A percentile compares a stretch with the other conserved stretches of the same genome.
These are phyloP conservation scores for Discostella stelligeroides DNA, from an alignment of 108 stramenopile genomes.

Conservation along the genomic window DNA sequence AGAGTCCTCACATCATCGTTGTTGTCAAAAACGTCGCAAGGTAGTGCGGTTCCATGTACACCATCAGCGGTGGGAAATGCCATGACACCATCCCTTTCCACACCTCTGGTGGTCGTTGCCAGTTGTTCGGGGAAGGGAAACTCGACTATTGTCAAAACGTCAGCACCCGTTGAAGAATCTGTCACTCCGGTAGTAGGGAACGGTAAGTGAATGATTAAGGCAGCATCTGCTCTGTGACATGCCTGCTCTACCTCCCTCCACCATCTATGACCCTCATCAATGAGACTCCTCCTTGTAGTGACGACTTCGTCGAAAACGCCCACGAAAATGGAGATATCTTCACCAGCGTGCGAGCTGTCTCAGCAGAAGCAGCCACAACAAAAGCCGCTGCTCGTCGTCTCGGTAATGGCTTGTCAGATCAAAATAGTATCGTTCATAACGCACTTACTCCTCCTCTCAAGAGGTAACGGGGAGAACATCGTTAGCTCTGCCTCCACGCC, in stretches of 20 bases:
- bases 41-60: not conserved
- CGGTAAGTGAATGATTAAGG: not conserved
- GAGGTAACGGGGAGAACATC: not conserved
- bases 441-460: not conserved
- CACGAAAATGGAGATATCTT: not conserved
- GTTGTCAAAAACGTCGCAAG: not conserved
- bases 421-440: slow-evolving; percentile 6
- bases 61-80: not conserved
- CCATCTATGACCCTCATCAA: slow-evolving; percentile 1
- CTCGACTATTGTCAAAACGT: not conserved
- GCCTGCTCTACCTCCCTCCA: not conserved
- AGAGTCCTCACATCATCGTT: not conserved
- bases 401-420: slow-evolving; percentile 47
- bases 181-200: not conserved
- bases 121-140: not conserved
- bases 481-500: not conserved
- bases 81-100: slow-evolving; percentile 11
- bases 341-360: not conserved
- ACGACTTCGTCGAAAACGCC: not conserved
- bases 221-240: not conserved
- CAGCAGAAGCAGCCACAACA: too few species aligned
- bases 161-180: not conserved
- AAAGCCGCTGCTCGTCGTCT: slow-evolving; percentile 18
- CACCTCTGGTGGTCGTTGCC: not conserved
- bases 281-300: slow-evolving; percentile 7